Evolutionary conservation across 208 protist species (phyloP).

Genomic region (Wallacemonas sp.): DNA sequence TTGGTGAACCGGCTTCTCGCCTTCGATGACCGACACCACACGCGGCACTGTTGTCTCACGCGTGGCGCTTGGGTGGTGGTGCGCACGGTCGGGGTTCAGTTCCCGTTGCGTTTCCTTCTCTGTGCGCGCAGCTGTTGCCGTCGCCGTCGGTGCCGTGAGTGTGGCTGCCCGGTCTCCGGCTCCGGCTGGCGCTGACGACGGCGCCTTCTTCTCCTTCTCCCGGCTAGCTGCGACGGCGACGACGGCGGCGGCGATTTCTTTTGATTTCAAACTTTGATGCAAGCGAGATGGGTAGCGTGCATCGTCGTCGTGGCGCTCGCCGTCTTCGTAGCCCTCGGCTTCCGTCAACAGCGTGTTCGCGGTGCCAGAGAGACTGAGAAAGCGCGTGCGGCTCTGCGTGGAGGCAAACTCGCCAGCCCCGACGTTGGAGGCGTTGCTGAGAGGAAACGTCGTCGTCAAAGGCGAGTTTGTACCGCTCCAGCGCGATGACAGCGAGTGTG

Average conservation of each 20-base stretch:
- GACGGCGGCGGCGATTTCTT: too few relatives aligned
- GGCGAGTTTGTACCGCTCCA: background rate
- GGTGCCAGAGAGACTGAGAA: background rate
- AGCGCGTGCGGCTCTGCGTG: background rate
- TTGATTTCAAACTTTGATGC: too few relatives aligned
- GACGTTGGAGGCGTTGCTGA: background rate
- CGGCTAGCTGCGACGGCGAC: too few relatives aligned
- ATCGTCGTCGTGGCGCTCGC: too few relatives aligned
- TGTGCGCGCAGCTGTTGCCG: background rate
- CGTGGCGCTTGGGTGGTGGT: background rate
- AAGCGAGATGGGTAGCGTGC: too few relatives aligned
- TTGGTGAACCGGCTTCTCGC: too few relatives aligned
- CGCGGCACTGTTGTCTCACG: too few relatives aligned
- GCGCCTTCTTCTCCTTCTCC: too few relatives aligned
- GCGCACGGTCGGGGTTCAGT: background rate
- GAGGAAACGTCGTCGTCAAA: background rate
- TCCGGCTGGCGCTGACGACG: too few relatives aligned
- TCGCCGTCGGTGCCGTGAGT: background rate
- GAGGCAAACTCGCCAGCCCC: background rate
- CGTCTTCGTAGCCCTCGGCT: too few relatives aligned
- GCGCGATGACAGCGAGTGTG: conserved; percentile 1
- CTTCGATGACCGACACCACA: too few relatives aligned
- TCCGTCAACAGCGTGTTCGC: background rate
- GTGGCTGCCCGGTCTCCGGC: background rate
- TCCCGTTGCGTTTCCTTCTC: background rate